A percentile compares a stretch with the other conserved stretches of the same genome.
These are phyloP conservation scores for Dryas octopetala DNA, from an alignment of 306 rosid genomes.

Conservation along the genomic window DNA sequence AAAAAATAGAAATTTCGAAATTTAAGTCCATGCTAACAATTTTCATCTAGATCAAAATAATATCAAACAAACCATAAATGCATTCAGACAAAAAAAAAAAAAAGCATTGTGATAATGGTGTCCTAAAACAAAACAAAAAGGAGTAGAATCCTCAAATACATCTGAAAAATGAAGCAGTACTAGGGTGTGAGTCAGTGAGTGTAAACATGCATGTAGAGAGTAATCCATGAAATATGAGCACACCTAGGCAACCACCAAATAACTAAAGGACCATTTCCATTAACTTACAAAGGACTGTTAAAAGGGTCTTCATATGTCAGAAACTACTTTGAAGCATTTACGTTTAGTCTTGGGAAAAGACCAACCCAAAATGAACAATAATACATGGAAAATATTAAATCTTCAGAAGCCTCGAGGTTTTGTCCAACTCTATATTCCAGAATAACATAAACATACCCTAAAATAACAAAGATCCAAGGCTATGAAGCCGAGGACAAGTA, in stretches of 20 bases:
- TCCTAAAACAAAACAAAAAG: background rate
- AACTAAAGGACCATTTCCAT: constrained; percentile 4
- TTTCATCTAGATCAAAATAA: too few relatives aligned
- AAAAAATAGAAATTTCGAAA: too few relatives aligned
- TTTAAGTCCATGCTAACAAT: too few relatives aligned
- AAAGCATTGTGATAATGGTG: too few relatives aligned
- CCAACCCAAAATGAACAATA: constrained; percentile 19
- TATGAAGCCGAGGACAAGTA: constrained; percentile 25
- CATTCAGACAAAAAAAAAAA: background rate
- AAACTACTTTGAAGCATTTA: background rate
- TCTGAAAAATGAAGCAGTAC: background rate
- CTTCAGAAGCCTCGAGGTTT: constrained; percentile 32
- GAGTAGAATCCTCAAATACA: background rate
- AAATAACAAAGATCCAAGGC: constrained; percentile 29
- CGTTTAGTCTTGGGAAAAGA: background rate
- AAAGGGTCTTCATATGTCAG: constrained; percentile 10
- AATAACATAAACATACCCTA: constrained; percentile 24
- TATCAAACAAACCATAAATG: background rate
- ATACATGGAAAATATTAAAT: background rate
- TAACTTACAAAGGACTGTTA: constrained; percentile 17
- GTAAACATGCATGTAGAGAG: background rate
- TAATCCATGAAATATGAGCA: background rate
- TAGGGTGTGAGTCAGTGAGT: too few relatives aligned
- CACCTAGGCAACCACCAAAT: background rate
- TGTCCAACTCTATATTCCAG: constrained; percentile 37